Evolutionary conservation across 2,329 filamentous ascomycete species (phyloP).

Genomic region (Aureobasidium leucospermi): DNA sequence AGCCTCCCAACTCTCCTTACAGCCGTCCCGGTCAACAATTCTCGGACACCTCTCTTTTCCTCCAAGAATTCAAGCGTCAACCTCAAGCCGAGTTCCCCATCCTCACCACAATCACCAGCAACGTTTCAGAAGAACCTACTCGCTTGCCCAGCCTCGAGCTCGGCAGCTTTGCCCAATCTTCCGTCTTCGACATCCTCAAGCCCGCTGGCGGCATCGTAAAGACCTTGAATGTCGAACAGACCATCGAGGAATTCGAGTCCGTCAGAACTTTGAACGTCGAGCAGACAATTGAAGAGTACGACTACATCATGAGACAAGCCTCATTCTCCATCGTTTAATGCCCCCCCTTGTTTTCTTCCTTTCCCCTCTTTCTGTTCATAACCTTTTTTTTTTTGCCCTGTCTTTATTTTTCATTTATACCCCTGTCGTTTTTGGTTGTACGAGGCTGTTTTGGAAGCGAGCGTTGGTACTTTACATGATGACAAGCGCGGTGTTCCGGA

Average conservation of each 20-base stretch:
- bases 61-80: slow-evolving; percentile 1
- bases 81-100: background rate
- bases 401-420: background rate
- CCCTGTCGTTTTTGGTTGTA: background rate
- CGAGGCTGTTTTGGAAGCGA: background rate
- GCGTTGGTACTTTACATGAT: slow-evolving; percentile 4
- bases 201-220: slow-evolving; percentile 5
- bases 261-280: background rate
- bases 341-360: background rate
- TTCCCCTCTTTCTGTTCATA: background rate
- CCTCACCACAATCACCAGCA: slow-evolving; percentile 2
- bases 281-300: background rate
- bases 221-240: slow-evolving; percentile 1
- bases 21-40: background rate
- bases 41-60: slow-evolving; percentile 4
- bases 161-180: background rate
- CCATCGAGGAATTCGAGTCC: background rate
- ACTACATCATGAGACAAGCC: background rate
- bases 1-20: background rate
- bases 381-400: background rate
- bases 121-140: background rate
- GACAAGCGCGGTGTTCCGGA: slow-evolving; percentile 6
- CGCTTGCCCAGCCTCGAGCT: slow-evolving; percentile 5
- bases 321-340: background rate
- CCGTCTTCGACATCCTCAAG: slow-evolving; percentile 6